phyloP scores from a whole-genome alignment of 176 grass and related monocot genomes.

The Carex littledalei region DNA sequence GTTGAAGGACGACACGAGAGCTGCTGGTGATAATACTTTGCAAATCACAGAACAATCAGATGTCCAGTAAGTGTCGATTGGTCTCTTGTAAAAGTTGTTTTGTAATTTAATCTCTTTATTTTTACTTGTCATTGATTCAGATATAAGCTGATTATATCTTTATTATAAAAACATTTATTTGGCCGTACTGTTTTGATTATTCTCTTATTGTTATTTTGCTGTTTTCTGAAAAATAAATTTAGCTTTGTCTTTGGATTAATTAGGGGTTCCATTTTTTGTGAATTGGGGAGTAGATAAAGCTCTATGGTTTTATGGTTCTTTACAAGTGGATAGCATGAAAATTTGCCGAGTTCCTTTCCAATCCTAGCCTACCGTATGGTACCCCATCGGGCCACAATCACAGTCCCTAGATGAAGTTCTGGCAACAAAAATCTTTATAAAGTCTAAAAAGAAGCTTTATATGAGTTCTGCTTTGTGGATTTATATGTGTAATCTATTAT shows the following conservation, averaged over 20 bases:
- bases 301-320: neutral
- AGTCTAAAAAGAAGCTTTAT: neutral
- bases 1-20: neutral
- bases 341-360: neutral
- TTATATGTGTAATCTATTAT: neutral
- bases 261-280: neutral
- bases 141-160: conserved; percentile 19
- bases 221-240: neutral
- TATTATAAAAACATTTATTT: neutral
- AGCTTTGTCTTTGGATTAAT: neutral
- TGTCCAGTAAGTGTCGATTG: conserved; percentile 11
- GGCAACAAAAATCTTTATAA: neutral
- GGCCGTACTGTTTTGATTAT: neutral
- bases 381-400: neutral
- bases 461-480: neutral
- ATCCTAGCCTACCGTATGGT: neutral
- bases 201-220: neutral
- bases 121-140: neutral
- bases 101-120: conserved; percentile 4
- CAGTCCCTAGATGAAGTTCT: neutral
- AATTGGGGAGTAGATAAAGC: neutral
- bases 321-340: neutral
- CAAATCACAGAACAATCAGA: neutral
- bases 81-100: neutral
- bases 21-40: neutral